phyloP scores from a whole-genome alignment of 78 protist species.

The Dictyostelium discoideum region DNA sequence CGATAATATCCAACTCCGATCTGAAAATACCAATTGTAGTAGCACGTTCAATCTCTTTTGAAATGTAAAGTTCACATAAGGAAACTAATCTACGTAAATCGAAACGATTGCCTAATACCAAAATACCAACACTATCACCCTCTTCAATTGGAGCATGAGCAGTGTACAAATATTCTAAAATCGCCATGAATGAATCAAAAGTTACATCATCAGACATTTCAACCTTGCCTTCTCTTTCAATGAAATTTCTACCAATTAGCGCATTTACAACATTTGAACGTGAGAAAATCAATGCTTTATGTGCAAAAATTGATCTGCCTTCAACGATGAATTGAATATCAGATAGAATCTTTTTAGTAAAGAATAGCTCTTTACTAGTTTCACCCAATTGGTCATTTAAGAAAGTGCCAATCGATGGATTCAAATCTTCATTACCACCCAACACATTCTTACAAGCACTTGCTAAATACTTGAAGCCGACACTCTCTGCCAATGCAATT shows the following conservation, averaged over 20 bases:
- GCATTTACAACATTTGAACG: slow-evolving; percentile 64
- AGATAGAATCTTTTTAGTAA: slow-evolving; percentile 42
- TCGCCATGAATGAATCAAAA: slow-evolving; percentile 53
- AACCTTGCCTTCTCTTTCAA: slow-evolving; percentile 50
- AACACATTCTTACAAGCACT: slow-evolving; percentile 65
- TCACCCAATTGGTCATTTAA: slow-evolving; percentile 80
- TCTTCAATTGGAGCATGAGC: slow-evolving; percentile 83
- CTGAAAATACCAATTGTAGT: slow-evolving; percentile 64
- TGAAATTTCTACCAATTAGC: slow-evolving; percentile 9
- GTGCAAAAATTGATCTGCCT: slow-evolving; percentile 66
- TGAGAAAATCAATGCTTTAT: slow-evolving; percentile 69
- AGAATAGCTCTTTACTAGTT: slow-evolving; percentile 60
- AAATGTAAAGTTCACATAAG: slow-evolving; percentile 83
- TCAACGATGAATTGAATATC: slow-evolving; percentile 79
- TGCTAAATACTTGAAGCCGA: slow-evolving; percentile 24
- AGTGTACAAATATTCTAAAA: slow-evolving; percentile 85
- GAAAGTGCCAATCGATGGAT: slow-evolving; percentile 78
- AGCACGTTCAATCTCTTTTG: slow-evolving; percentile 78
- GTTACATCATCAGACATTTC: slow-evolving; percentile 17
- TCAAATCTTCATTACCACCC: slow-evolving; percentile 57
- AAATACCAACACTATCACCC: slow-evolving; percentile 65
- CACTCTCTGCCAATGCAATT: slow-evolving; percentile 13
- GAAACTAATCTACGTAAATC: slow-evolving; percentile 72
- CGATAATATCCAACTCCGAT: slow-evolving; percentile 81
- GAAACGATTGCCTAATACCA: slow-evolving; percentile 81